Base-by-base conservation (phyloP, 2,329 filamentous ascomycete genomes). In the Penicillium sp. region DNA sequence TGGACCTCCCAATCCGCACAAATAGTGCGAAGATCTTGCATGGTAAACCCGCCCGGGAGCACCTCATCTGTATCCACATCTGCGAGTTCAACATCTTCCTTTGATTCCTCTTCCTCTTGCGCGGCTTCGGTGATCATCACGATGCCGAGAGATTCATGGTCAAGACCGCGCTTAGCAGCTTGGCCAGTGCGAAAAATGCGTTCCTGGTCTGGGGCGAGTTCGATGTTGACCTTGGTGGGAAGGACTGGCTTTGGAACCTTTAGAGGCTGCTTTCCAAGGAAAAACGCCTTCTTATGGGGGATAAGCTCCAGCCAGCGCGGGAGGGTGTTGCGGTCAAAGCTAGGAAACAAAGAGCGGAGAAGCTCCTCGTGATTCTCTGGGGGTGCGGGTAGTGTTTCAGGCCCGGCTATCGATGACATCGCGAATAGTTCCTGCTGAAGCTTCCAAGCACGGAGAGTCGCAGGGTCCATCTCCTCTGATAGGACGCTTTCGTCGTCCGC, bases 151-250 rank as follows among this genome's bases (percentile, higher is more conserved):
- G 85, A 83, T 40, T 86, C 83, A 10, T 80, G 70, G 51, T 80
- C 77, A 7, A 77, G 72, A 10, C 74, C 71, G 24, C 77, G 74
- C 61, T 83, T 81, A 34, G 79, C 77, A 1, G 82, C 80, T 23
- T 85, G 81, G 0, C 87, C 87, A n/a, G 93, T 84, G 52, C 87
- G 86, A 71, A 97, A 99, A 23, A 83, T 81, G 64, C 92, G 91
- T 71, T 96, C 91, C 62, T 96, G 90, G 65, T 97, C 94, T 43
- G 85, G 82, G 2, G 90, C 89, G 29, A 97, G 79, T 57, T 99
- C 94, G 13, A 99, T 81, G 57, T 86, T 92, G 52, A 96, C 82
- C 73, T 99, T 99, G 18, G 89, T 92, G 0, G 92, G 91, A 5
- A 92, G 83, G 3, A 97, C 81, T 14, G 90, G 81, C 73, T 92